Evolutionary conservation across 495 filamentous ascomycete genomes (phyloP).

Genomic region (Tuber microsphaerosporum): DNA sequence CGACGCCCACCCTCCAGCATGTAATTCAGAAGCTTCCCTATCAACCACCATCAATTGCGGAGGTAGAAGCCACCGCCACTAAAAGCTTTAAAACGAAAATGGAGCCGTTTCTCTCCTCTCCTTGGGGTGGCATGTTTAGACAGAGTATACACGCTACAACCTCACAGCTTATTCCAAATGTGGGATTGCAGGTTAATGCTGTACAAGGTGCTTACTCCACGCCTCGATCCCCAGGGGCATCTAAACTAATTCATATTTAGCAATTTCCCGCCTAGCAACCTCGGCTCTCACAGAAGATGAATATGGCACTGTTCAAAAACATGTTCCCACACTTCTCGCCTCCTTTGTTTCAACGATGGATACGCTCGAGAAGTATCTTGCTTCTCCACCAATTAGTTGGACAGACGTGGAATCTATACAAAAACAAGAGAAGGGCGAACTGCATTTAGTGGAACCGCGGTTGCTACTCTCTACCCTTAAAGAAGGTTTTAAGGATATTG

Average conservation of each 20-base stretch:
- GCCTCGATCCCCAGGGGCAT: not conserved
- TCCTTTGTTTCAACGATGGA: conserved; percentile 60
- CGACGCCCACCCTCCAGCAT: conserved; percentile 18
- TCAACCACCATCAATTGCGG: conserved; percentile 25
- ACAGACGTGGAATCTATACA: conserved; percentile 57
- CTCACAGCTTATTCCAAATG: conserved; percentile 36
- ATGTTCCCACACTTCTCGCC: conserved; percentile 65
- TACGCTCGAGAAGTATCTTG: conserved; percentile 61
- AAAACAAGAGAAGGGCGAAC: conserved; percentile 33
- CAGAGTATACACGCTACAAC: conserved; percentile 52
- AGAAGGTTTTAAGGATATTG: conserved; percentile 32
- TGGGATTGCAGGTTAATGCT: conserved; percentile 33
- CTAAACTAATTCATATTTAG: conserved; percentile 31
- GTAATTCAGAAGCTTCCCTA: conserved; percentile 25
- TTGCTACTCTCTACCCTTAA: conserved; percentile 43
- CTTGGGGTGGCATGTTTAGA: conserved; percentile 62
- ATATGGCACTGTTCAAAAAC: conserved; percentile 76
- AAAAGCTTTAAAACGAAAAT: conserved; percentile 21
- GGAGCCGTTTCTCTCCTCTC: conserved; percentile 46
- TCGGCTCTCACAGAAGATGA: conserved; percentile 71
- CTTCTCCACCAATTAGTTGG: conserved; percentile 63
- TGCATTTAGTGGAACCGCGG: conserved; percentile 45
- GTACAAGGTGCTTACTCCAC: conserved; percentile 18
- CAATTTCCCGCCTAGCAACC: conserved; percentile 61
- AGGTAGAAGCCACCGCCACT: conserved; percentile 26